Evolutionary conservation across 495 filamentous ascomycete genomes (phyloP).

Genomic region (Talaromyces wortmannii): DNA sequence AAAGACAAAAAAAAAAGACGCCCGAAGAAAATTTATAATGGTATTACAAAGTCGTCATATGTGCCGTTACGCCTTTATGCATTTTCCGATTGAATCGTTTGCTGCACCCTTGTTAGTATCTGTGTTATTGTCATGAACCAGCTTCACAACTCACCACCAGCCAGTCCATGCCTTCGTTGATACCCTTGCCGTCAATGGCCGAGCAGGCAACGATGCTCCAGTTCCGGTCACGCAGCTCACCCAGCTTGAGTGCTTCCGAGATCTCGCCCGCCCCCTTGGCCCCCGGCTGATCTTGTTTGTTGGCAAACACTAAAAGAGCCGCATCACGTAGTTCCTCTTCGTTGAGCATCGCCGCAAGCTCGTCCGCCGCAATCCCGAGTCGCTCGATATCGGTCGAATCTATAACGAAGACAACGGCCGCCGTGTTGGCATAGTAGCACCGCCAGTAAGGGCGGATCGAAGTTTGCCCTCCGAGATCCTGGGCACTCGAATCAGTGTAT

Average conservation of each 20-base stretch:
- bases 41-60: constrained; percentile 2
- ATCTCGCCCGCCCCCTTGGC: constrained; percentile 97
- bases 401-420: constrained; percentile 98
- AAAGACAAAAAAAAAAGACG: constrained; percentile 18
- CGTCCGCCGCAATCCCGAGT: constrained; percentile 83
- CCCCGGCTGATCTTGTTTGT: constrained; percentile 98
- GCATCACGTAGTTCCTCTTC: constrained; percentile 95
- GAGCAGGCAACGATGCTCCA: constrained; percentile 98
- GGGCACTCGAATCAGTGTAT: not conserved
- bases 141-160: constrained; percentile 67
- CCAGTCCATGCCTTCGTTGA: constrained; percentile 98
- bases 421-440: constrained; percentile 98
- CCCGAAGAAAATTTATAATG: constrained; percentile 9
- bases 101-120: constrained; percentile 12
- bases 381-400: constrained; percentile 96
- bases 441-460: constrained; percentile 97
- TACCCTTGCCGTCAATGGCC: constrained; percentile 89
- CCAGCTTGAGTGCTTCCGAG: constrained; percentile 81
- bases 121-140: not conserved
- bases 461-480: constrained; percentile 95
- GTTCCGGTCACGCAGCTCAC: constrained; percentile 89
- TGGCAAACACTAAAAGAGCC: constrained; percentile 89
- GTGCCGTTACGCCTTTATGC: constrained; percentile 20
- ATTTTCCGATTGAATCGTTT: constrained; percentile 43
- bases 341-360: constrained; percentile 89